Percentiles rank a stretch among this genome's conserved stretches.
Evolutionary conservation across 164 flowering plant species (phyloP).

Genomic region (Akebia trifoliata): DNA sequence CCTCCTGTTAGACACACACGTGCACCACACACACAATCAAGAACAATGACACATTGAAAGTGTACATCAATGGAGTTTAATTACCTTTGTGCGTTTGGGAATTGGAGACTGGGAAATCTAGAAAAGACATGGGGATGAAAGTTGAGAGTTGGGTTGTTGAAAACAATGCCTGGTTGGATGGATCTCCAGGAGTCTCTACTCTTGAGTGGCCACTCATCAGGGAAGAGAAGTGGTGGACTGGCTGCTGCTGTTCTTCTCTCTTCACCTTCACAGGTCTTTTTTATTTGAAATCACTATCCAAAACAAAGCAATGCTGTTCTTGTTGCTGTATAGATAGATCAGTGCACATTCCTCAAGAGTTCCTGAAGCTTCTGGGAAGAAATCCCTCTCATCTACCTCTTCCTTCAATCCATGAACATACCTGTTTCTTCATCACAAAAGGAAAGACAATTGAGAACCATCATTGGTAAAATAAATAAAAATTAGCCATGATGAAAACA

Average conservation of each 20-base stretch:
- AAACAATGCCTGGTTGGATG: constrained; percentile 16
- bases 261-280: constrained; percentile 16
- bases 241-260: constrained; percentile 43
- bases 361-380: constrained; percentile 49
- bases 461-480: background rate
- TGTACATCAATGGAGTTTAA: background rate
- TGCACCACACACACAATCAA: background rate
- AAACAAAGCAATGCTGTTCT: constrained; percentile 22
- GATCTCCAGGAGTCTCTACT: constrained; percentile 43
- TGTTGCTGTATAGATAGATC: constrained; percentile 26
- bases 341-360: constrained; percentile 35
- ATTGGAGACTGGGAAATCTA: constrained; percentile 35
- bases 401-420: constrained; percentile 39
- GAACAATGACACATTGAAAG: background rate
- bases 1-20: background rate
- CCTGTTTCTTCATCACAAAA: constrained; percentile 25
- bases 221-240: constrained; percentile 72
- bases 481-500: constrained; percentile 31
- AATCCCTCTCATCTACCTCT: constrained; percentile 45
- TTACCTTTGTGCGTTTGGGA: constrained; percentile 29
- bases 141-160: constrained; percentile 67
- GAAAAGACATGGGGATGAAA: constrained; percentile 50
- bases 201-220: constrained; percentile 67
- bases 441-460: background rate
- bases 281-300: constrained; percentile 30